These are phyloP conservation scores for Talaromyces atroroseus DNA, from an alignment of 2,329 filamentous ascomycete genomes.

Conservation along the genomic window DNA sequence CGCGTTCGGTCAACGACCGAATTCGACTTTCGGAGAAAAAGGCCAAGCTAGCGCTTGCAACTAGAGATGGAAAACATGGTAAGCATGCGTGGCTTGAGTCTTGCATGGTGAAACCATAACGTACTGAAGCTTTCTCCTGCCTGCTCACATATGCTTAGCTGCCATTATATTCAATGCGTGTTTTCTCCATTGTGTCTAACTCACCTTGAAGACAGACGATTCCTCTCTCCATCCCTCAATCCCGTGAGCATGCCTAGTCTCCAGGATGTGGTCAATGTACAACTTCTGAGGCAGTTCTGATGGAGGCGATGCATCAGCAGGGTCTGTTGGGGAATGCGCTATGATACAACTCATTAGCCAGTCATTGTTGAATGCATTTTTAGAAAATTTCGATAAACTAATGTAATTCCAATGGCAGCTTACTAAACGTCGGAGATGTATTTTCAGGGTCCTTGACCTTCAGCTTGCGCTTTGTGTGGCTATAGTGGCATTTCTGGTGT, in stretches of 20 bases:
- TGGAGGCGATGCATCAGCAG: neutral
- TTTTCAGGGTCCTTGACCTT: constrained; percentile 10
- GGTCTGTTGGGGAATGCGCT: neutral
- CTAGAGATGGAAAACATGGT: constrained; percentile 30
- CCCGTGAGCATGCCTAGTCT: constrained; percentile 15
- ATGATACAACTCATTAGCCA: neutral
- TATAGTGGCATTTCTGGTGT: constrained; percentile 20
- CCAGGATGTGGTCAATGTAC: constrained; percentile 19
- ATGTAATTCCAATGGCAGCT: neutral
- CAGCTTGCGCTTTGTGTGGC: constrained; percentile 17
- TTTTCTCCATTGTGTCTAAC: neutral
- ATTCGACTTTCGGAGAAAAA: constrained; percentile 34
- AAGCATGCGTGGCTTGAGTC: constrained; percentile 19
- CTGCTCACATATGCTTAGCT: neutral
- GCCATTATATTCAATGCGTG: neutral
- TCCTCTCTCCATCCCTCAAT: constrained; percentile 15
- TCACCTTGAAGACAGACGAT: constrained; percentile 19
- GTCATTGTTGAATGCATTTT: neutral
- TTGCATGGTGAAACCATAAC: neutral
- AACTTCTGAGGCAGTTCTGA: constrained; percentile 7
- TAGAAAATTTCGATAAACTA: neutral
- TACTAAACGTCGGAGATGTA: neutral
- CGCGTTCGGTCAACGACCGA: constrained; percentile 21
- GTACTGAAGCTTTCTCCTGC: constrained; percentile 6
- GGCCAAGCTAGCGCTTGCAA: constrained; percentile 27